Base-by-base conservation (phyloP, 169 alveolate species). In the Pseudocohnilembus persalinus region DNA sequence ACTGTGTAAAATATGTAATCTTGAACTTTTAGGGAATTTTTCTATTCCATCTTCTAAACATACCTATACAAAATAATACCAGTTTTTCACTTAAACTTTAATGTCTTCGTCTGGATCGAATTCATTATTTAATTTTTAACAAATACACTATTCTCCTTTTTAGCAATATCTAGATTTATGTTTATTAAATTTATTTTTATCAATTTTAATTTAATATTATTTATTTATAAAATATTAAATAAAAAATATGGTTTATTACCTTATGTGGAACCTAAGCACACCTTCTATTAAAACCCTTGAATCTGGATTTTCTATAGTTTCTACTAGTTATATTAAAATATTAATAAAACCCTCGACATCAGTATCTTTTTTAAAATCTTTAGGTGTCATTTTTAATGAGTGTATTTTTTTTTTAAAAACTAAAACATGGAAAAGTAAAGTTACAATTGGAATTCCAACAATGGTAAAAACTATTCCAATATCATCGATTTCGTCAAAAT, bases 391-490 rank as follows among this genome's bases (percentile, higher is more conserved):
- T 35, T 49, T 86, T 30, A 86, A 29, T 26, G 31, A 68, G 4
- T 35, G 31, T 25, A 29, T 80, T 29, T 86, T 32, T 81, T 87
- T 74, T 1, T 30, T 73, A 15, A 29, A 28, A 26, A 86, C 30
- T 31, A 80, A 74, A 63, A 74, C 31, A n/a, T 35, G 80, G 33
- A 74, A 86, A 1, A 86, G 80, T 25, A 79, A 30, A 0, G 87
- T 74, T 0, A 81, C 30, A 15, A 86, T 31, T n/a, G 90, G 90
- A 73, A 86, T 81, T 20, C 87, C 85, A 31, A 86, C 28, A 31
- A 86, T 63, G 87, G 80, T 79, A 64, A 79, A 86, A 81, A 86
- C 73, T 63, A 86, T 80, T 27, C 90, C 90, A 6, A 82, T 82
- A 82, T 82, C 82, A 29, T 82, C 87, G 6, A 81, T 77, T 64